Base-by-base conservation (phyloP, 2,329 filamentous ascomycete species). In the Truncatella angustata region DNA sequence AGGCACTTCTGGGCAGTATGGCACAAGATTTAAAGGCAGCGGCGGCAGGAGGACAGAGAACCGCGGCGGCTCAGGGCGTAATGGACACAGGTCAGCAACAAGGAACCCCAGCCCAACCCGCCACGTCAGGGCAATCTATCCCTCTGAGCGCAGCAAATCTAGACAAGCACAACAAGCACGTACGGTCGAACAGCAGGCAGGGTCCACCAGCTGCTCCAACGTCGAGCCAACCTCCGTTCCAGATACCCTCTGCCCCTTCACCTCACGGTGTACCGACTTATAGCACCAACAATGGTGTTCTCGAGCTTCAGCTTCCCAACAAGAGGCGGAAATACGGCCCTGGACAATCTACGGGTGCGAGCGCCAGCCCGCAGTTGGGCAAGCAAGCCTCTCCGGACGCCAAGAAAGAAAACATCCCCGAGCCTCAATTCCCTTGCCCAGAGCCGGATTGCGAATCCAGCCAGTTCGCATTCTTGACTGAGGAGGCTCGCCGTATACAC, bases 261-360 rank as follows among this genome's bases (percentile, higher is more conserved):
- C 83, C 84, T 28, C 79, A 83, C 56, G 83, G 82, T 11, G 78
- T 80, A 52, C 83, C 83, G 2, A 74, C 71, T 5, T 84, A 84
- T 56, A 75, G 34, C 75, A 80, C 48, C 68, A 85, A 18, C 18
- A 43, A 21, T n/a, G 39, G 39, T 10, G 20, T 21, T 24, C 39
- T n/a, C 39, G 39, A 43, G n/a, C 21, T 43, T 18, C 23, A 18
- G 20, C 84, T 83, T 4, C 70, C 77, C 4, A 69, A 75, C 12
- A 85, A 85, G 67, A 84, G 79, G 70, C 63, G 70, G 34, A 85
- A 80, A 70, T 74, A 74, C 1, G 71, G 67, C 14, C 61, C 69
- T 4, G 69, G 74, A 42, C 66, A 73, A 4, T 68, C 69, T 2
- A 70, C 71, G 52, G 70, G 66, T 50, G 60, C 70, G 26, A 75